Evolutionary conservation across 1,284 basidiomycete species (phyloP), one percentile per base, ranked within the genome.

Genomic region (Boletellus deceptivus): DNA sequence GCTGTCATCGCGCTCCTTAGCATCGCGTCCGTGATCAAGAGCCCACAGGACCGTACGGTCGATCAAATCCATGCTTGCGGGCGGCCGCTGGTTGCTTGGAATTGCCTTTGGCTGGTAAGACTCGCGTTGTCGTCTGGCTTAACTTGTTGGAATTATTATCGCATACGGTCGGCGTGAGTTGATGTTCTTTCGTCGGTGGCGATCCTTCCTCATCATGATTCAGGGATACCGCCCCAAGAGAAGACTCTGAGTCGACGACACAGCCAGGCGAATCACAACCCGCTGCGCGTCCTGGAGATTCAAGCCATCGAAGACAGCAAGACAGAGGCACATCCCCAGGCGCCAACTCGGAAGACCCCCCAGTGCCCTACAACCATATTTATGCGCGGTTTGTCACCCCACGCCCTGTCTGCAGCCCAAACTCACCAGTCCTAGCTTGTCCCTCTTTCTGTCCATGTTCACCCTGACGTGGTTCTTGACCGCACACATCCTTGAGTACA

Each of bases 391-490:
- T 49, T 43, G 77, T 66, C 31, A 20, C 31, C 16, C 13, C 29
- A 36, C 18, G 31, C 18, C 36, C 35, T 11, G 34, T 44, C 9
- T 16, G 24, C 31, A 31, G 3, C n/a, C 11, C 6, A 48, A 29
- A 18, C 45, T 53, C 37, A 59, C 36, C 42, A 33, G 13, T 43
- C 1, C 1, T 46, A 87, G 84, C 37, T 62, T 89, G 46, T 80
- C 82, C 3, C 72, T 87, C 39, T 69, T 87, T 58, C 78, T 80
- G 10, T 85, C 86, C 16, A 67, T 88, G 49, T 67, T 87, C 53
- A 85, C 84, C n/a, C 63, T 91, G 13, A 80, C 77, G 49, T 91
- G 89, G 87, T 91, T 91, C 62, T 63, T 91, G 16, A 83, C 82
- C 17, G 85, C 88, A 8, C 86, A 91, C 60, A 83, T 90, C 27